phyloP scores from a whole-genome alignment of 345 rosid species.

The Eutrema japonicum region DNA sequence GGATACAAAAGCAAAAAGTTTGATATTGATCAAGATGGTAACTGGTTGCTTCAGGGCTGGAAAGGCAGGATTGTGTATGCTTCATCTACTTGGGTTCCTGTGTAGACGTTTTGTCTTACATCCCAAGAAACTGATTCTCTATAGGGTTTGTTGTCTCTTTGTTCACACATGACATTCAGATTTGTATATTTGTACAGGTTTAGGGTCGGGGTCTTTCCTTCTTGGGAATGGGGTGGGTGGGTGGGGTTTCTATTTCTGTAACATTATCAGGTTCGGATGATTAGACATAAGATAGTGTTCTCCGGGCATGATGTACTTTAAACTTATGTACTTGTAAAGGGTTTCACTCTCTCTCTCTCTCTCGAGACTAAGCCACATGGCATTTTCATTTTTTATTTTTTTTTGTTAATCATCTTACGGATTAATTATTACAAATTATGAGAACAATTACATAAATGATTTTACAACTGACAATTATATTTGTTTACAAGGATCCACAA shows the following conservation, averaged over 20 bases:
- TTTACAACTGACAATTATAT: too few relatives aligned
- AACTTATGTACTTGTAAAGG: not conserved
- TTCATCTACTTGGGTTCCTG: constrained; percentile 64
- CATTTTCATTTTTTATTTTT: too few relatives aligned
- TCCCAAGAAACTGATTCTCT: constrained; percentile 8
- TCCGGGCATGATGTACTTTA: not conserved
- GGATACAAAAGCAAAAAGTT: constrained; percentile 60
- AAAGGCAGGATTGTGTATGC: constrained; percentile 70
- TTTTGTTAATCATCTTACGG: too few relatives aligned
- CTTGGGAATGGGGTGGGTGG: not conserved
- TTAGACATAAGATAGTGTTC: not conserved
- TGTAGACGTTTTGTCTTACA: constrained; percentile 33
- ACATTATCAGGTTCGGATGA: not conserved
- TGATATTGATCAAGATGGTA: constrained; percentile 57
- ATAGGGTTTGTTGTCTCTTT: not conserved
- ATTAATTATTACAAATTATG: too few relatives aligned
- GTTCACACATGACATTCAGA: constrained; percentile 5
- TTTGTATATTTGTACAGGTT: constrained; percentile 29
- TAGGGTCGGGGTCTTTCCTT: constrained; percentile 2
- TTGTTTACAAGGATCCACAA: too few relatives aligned
- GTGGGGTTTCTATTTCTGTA: not conserved
- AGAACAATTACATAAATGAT: too few relatives aligned
- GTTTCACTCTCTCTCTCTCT: too few relatives aligned
- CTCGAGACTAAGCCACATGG: too few relatives aligned
- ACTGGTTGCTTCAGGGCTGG: constrained; percentile 87